Percentiles rank a stretch among this genome's conserved stretches.
phyloP scores from a whole-genome alignment of 371 early-diverging fungal genomes.

The Lichtheimia hyalospora region DNA sequence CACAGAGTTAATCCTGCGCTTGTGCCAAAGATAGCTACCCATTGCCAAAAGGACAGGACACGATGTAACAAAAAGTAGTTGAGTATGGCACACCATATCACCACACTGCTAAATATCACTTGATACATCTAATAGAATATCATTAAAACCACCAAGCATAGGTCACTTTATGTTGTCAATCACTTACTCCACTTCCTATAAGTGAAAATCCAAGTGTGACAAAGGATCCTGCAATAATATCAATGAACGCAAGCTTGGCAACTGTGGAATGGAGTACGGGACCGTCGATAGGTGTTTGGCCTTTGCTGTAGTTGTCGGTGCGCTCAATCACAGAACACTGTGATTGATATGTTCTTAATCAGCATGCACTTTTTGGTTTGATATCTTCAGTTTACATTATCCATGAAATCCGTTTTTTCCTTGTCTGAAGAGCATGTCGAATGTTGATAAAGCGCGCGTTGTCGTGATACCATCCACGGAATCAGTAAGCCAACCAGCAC shows the following conservation, averaged over 20 bases:
- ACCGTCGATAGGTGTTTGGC: slow-evolving; percentile 17
- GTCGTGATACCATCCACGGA: slow-evolving; percentile 26
- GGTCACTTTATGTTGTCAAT: too few species aligned
- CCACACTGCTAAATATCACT: slow-evolving; percentile 73
- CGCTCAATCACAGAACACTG: neutral
- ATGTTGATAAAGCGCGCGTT: slow-evolving; percentile 1
- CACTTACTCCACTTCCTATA: slow-evolving; percentile 70
- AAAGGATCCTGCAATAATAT: slow-evolving; percentile 68
- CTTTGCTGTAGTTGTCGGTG: slow-evolving; percentile 1
- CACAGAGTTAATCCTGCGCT: slow-evolving; percentile 69
- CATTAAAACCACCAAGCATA: neutral
- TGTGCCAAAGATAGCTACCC: slow-evolving; percentile 67
- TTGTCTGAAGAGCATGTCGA: slow-evolving; percentile 8
- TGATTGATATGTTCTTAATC: slow-evolving; percentile 13
- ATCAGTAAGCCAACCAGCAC: slow-evolving; percentile 56
- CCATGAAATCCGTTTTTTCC: slow-evolving; percentile 9
- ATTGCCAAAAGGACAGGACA: slow-evolving; percentile 56
- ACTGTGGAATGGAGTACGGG: slow-evolving; percentile 49
- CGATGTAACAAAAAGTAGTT: slow-evolving; percentile 61
- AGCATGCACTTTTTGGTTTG: slow-evolving; percentile 13
- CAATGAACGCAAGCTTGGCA: slow-evolving; percentile 56
- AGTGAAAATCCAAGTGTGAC: slow-evolving; percentile 73
- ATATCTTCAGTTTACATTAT: neutral
- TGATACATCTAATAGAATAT: slow-evolving; percentile 60
- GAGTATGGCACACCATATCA: slow-evolving; percentile 77